Evolutionary conservation across 371 early-diverging fungal species (phyloP), one percentile per base, ranked within the genome.

Genomic region (Funneliformis caledonium): DNA sequence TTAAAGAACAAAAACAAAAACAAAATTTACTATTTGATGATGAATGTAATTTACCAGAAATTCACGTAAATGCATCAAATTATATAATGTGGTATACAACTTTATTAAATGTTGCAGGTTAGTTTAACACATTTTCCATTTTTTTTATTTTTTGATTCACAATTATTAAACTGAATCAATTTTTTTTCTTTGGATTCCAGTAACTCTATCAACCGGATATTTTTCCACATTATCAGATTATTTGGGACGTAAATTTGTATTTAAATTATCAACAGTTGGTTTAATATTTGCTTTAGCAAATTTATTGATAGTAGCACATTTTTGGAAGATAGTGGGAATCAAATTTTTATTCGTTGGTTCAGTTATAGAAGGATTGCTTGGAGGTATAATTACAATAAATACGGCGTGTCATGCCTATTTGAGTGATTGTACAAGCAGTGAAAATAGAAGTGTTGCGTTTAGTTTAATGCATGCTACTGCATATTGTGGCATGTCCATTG

Each of bases 381-480:
- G 79, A 1, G 69, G 79, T 47, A 42, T 78, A 26, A 67, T 78
- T 19, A 37, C 69, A 0, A 67, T 78, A 62, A 68, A 68, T 37
- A 69, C 79, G 22, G 79, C 79, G 37, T 78, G 79, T 68, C 79
- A 78, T 78, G 79, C 79, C 8, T 78, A 78, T 52, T 4, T 69
- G 22, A 68, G 56, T 22, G 79, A 78, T 78, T 78, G 79, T 22
- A 69, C 47, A 0, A 56, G 4, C 5, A 31, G 69, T 26, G 79
- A 78, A 2, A 78, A 69, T 48, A 78, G 79, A 42, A 76, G 76
- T 47, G 14, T 76, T 42, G 37, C 47, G 9, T 76, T 76, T 76
- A 65, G 76, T 26, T 64, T 47, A 9, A 76, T 76, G 76, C 62
- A 76, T 64, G 76, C 76, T 47, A 64, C 47, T 10, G 76, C 76